Evolutionary conservation across 2,329 filamentous ascomycete genomes (phyloP).

Genomic region (Drechslerella stenobrocha): DNA sequence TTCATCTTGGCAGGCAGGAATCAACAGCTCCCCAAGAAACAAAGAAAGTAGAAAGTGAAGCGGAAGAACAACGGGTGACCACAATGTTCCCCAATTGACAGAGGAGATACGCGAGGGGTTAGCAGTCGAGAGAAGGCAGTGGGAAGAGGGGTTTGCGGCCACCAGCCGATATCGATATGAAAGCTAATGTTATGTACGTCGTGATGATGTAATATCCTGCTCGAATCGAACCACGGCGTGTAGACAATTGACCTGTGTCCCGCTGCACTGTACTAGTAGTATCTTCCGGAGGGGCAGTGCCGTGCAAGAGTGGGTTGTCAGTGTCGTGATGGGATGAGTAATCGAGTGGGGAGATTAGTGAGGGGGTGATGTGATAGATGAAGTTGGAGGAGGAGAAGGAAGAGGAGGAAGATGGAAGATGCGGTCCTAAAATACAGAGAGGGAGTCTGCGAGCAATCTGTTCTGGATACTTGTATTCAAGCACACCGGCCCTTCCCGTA

Average conservation of each 20-base stretch:
- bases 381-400: constrained; percentile 3
- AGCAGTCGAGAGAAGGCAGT: not conserved
- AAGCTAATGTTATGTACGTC: constrained; percentile 31
- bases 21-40: not conserved
- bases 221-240: constrained; percentile 45
- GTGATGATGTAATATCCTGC: constrained; percentile 48
- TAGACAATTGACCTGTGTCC: not conserved
- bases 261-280: too few species aligned
- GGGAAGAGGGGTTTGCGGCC: not conserved
- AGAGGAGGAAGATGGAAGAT: not conserved
- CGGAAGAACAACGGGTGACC: not conserved
- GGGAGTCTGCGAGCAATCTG: too few species aligned
- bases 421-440: too few species aligned
- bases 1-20: constrained; percentile 25
- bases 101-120: constrained; percentile 1
- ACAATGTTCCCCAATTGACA: not conserved
- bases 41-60: constrained; percentile 9
- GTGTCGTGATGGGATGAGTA: constrained; percentile 30
- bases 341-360: not conserved
- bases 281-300: too few species aligned
- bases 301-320: not conserved
- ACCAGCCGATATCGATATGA: constrained; percentile 8
- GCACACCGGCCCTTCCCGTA: too few species aligned
- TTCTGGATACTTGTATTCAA: not conserved
- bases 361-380: not conserved